Evolutionary conservation across 768 basidiomycete species (phyloP).

Genomic region (Gelatoporia subvermispora): DNA sequence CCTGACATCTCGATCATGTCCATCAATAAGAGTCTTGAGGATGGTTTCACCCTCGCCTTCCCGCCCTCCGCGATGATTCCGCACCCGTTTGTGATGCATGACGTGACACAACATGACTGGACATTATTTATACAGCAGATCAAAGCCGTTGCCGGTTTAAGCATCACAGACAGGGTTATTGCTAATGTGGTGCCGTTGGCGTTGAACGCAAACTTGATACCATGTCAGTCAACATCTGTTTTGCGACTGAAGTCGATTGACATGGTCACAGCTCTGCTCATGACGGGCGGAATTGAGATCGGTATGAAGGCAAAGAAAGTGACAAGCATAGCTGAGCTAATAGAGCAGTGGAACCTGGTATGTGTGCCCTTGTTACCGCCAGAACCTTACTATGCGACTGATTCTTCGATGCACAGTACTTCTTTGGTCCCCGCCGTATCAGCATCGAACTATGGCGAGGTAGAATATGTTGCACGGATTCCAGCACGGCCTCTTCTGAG

Average conservation of each 20-base stretch:
- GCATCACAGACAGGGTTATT: too few species aligned
- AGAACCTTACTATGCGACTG: background rate
- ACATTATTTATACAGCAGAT: constrained; percentile 10
- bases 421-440: constrained; percentile 19
- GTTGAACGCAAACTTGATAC: too few species aligned
- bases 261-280: constrained; percentile 19
- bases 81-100: constrained; percentile 47
- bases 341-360: constrained; percentile 51
- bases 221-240: too few species aligned
- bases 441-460: constrained; percentile 16
- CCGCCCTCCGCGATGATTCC: constrained; percentile 33
- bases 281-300: constrained; percentile 9
- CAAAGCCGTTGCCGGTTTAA: background rate
- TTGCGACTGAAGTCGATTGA: background rate
- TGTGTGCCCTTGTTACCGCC: constrained; percentile 5
- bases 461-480: background rate
- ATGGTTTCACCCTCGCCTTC: constrained; percentile 39
- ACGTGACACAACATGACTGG: constrained; percentile 47
- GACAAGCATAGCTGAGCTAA: constrained; percentile 33
- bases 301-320: constrained; percentile 34
- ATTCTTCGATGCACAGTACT: constrained; percentile 11
- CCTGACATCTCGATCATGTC: constrained; percentile 26
- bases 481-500: constrained; percentile 6
- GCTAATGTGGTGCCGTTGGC: too few species aligned
- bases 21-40: constrained; percentile 27